Evolutionary conservation across 78 protist species (phyloP), one percentile per base, ranked within the genome.

Genomic region (Dictyostelium capitatum): DNA sequence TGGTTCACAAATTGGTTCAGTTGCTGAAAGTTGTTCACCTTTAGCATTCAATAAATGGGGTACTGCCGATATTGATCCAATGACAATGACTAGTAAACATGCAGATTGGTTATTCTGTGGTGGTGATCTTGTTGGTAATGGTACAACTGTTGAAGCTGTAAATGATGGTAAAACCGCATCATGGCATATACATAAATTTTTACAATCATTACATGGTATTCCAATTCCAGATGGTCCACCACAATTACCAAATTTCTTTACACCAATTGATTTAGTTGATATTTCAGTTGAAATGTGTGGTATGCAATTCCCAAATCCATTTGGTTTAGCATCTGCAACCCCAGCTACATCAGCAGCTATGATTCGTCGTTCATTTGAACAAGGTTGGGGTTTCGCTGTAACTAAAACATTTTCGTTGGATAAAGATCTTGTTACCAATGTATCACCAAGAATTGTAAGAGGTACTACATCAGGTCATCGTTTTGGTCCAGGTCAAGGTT

Each of bases 331-430:
- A 14, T 93, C 98, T 17, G 99, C 99, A 25, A 98, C 99, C 15
- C 96, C 98, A 47, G 79, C 97, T 20, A 96, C 98, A 15, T 73
- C 98, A 4, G 67, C 96, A 0, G 94, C 90, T 3, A 97, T 97
- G 99, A 98, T 99, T 87, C 81, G 97, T 11, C 59, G 99, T 12
- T 96, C 98, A 30, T 99, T 98, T 82, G 98, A 98, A 51, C 99
- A 96, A 32, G 99, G 99, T 28, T 99, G 98, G 98, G 99, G 99
- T n/a, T 98, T 97, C 72, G 99, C 98, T 15, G 98, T 99, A 65
- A 97, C 99, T 48, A 99, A 99, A 91, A 99, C 99, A 8, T 97
- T 96, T 92, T 51, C 90, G 20, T 90, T 97, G 59, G 98, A 97
- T 90, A 97, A 98, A 87, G 99, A 97, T 92, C 50, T 96, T 7